Evolutionary conservation across 768 basidiomycete species (phyloP).

Genomic region (Rhodocollybia butyracea): DNA sequence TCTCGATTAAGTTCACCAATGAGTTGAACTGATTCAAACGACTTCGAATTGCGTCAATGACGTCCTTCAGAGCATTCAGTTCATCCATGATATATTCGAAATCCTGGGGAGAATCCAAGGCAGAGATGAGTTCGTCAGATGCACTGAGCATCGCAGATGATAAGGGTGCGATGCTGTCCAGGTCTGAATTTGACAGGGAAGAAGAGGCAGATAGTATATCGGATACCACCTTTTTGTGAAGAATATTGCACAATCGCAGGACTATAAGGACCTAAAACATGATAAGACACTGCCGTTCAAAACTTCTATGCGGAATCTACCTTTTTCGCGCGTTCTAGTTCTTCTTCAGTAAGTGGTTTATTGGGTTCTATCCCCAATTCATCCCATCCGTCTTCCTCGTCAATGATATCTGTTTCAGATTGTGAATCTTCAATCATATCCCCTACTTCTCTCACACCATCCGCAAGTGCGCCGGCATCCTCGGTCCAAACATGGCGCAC

Average conservation of each 20-base stretch:
- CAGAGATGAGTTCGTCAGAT: slow-evolving; percentile 66
- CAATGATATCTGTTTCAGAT: slow-evolving; percentile 23
- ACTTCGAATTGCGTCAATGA: slow-evolving; percentile 34
- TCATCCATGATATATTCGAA: slow-evolving; percentile 35
- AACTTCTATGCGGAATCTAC: slow-evolving; percentile 27
- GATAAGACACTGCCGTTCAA: background rate
- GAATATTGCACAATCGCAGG: slow-evolving; percentile 53
- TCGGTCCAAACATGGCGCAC: slow-evolving; percentile 49
- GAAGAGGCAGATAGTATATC: slow-evolving; percentile 40
- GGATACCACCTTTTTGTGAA: slow-evolving; percentile 59
- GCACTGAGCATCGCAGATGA: slow-evolving; percentile 52
- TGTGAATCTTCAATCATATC: slow-evolving; percentile 46
- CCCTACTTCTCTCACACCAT: slow-evolving; percentile 56
- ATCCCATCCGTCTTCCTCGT: slow-evolving; percentile 57
- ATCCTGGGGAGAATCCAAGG: slow-evolving; percentile 65
- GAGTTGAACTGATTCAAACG: slow-evolving; percentile 15
- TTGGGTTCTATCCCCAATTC: slow-evolving; percentile 54
- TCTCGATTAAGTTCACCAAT: slow-evolving; percentile 28
- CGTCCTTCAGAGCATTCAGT: slow-evolving; percentile 31
- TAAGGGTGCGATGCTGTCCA: slow-evolving; percentile 49
- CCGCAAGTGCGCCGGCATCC: slow-evolving; percentile 56
- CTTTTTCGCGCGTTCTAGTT: slow-evolving; percentile 58
- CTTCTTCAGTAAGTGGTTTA: slow-evolving; percentile 42
- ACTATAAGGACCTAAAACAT: slow-evolving; percentile 51
- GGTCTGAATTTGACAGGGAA: slow-evolving; percentile 20